Base-by-base conservation (phyloP, 768 basidiomycete genomes). In the Psilocybe sp. region DNA sequence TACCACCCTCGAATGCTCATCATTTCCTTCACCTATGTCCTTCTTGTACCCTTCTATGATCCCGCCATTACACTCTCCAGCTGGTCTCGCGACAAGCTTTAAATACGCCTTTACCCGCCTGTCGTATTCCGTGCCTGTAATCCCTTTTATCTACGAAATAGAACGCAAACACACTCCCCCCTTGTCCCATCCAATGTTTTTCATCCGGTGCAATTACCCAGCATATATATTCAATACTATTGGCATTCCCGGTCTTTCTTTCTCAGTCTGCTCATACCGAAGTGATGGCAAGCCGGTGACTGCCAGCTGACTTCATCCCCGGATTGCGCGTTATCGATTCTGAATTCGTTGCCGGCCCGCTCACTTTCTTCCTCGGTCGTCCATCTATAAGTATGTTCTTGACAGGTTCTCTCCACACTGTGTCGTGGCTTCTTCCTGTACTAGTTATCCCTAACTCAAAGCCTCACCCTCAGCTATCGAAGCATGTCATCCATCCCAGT, bases 21-120 rank as follows among this genome's bases (percentile, higher is more conserved):
- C 36, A 5, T 38, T 19, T 12, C 47, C 28, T 50, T 44, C 40
- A 35, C 16, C 31, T 39, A 15, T 11, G 2, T 16, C 5, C 40
- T 32, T 23, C 40, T 16, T 28, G 10, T 34, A 34, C 13, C 38
- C 14, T 46, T n/a, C 46, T 44, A 35, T 36, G 39, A n/a, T 47
- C 15, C 14, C 39, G 34, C n/a, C 5, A 40, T 32, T n/a, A 5
- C 20, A n/a, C 9, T 34, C 38, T 31, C 44, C 3, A 92, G 89
- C 62, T 92, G 89, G 88, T 70, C 77, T 49, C 81, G 90, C 54
- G 85, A 84, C 63, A 88, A 79, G 68, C 73, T 90, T 60, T 92
- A 79, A 66, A 51, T 35, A 31, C 49, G 46, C 47, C 49, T 53
- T 46, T 47, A 44, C 49, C 41, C 35, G 5, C 33, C 40, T 60